Evolutionary conservation across 2,329 filamentous ascomycete species (phyloP).

Genomic region (Tolypocladium pustulatum): DNA sequence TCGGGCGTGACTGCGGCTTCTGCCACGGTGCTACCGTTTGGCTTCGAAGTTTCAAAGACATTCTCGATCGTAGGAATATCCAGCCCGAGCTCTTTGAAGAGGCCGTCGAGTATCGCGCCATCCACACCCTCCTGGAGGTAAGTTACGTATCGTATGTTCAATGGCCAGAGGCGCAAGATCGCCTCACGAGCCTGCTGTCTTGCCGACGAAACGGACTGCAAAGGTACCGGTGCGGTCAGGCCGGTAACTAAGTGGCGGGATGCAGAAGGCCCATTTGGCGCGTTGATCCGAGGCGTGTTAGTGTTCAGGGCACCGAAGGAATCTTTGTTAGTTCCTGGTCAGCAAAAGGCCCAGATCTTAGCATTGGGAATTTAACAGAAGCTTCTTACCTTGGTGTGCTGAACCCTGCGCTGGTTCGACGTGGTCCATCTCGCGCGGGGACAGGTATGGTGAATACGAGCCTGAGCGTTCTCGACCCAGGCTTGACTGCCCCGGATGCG

Average conservation of each 20-base stretch:
- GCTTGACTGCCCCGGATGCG: background rate
- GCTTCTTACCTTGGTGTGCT: background rate
- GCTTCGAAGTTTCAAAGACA: background rate
- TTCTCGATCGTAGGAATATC: slow-evolving; percentile 19
- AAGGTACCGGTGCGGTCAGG: background rate
- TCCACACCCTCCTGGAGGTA: slow-evolving; percentile 67
- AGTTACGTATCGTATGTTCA: slow-evolving; percentile 64
- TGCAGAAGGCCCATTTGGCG: background rate
- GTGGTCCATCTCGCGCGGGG: slow-evolving; percentile 33
- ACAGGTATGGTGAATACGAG: slow-evolving; percentile 43
- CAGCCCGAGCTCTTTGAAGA: slow-evolving; percentile 62
- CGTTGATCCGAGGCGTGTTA: background rate
- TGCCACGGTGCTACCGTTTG: background rate
- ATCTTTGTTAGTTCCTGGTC: background rate
- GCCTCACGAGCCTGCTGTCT: slow-evolving; percentile 55
- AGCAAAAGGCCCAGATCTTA: background rate
- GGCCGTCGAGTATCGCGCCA: slow-evolving; percentile 44
- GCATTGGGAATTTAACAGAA: slow-evolving; percentile 2
- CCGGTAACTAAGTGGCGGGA: background rate
- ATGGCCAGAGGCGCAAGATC: slow-evolving; percentile 50
- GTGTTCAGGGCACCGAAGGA: background rate
- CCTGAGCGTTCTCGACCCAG: slow-evolving; percentile 31
- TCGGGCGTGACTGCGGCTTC: background rate
- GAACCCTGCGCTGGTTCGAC: background rate
- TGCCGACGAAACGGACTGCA: slow-evolving; percentile 19